Conservation (phyloP, 2,329 filamentous ascomycete species). For the Monosporascus cannonballus region DNA sequence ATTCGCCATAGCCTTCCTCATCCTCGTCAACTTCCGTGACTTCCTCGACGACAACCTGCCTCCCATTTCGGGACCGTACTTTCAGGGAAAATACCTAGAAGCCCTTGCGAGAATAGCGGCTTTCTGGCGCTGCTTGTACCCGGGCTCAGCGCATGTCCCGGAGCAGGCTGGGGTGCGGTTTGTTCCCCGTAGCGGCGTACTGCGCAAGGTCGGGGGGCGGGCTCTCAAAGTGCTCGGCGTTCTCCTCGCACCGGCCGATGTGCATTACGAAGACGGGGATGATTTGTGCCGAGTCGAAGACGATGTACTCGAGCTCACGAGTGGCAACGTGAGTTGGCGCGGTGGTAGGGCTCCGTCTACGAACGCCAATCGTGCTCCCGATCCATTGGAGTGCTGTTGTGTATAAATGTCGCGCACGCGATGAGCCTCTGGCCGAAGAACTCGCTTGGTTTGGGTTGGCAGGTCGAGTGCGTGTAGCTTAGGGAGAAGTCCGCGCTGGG, state of each 20-base stretch:
- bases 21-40: conserved; percentile 36
- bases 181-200: conserved; percentile 12
- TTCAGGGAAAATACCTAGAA: conserved; percentile 41
- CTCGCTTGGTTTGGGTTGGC: conserved; percentile 20
- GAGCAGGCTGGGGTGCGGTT: conserved; percentile 10
- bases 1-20: conserved; percentile 37
- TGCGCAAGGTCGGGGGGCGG: conserved; percentile 13
- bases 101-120: conserved; percentile 33
- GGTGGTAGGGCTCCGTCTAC: conserved; percentile 18
- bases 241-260: conserved; percentile 32
- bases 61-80: conserved; percentile 36
- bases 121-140: conserved; percentile 30
- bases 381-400: conserved; percentile 26
- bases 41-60: conserved; percentile 37
- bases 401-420: conserved; percentile 41
- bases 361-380: conserved; percentile 22
- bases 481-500: conserved; percentile 33
- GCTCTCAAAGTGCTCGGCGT: conserved; percentile 19
- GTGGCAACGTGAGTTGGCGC: conserved; percentile 32
- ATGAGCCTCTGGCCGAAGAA: conserved; percentile 35
- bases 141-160: conserved; percentile 21
- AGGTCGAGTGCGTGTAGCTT: conserved; percentile 25
- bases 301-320: conserved; percentile 33
- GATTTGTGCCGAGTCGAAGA: conserved; percentile 36
- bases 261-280: conserved; percentile 40